These are phyloP conservation scores for Anthostomella pinea DNA, from an alignment of 2,329 filamentous ascomycete species.

Conservation along the genomic window DNA sequence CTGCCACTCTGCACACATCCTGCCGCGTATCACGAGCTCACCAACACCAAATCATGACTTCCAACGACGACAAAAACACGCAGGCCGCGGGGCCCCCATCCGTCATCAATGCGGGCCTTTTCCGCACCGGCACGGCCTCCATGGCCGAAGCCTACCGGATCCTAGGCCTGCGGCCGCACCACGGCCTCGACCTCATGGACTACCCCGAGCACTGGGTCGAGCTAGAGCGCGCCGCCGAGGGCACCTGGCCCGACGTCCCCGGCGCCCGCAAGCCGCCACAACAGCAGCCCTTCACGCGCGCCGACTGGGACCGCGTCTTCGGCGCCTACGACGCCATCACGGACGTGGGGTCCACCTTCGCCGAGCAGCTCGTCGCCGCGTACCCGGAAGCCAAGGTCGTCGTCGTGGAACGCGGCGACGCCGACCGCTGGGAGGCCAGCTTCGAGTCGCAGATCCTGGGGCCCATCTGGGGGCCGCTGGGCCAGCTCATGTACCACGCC, in stretches of 20 bases:
- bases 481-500: constrained; percentile 1
- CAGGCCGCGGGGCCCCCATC: neutral
- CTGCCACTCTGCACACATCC: too few relatives aligned
- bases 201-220: constrained; percentile 5
- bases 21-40: too few relatives aligned
- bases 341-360: constrained; percentile 12
- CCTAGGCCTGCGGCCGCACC: constrained; percentile 6
- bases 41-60: too few relatives aligned
- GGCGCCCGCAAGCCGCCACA: too few relatives aligned
- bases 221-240: constrained; percentile 10
- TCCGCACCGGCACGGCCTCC: constrained; percentile 10
- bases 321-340: constrained; percentile 15
- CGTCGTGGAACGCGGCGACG: constrained; percentile 15
- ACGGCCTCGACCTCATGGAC: constrained; percentile 10
- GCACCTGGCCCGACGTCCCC: constrained; percentile 4
- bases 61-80: too few relatives aligned
- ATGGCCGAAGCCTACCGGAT: constrained; percentile 15
- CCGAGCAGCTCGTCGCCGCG: constrained; percentile 7
- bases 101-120: constrained; percentile 11
- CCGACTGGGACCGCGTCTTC: constrained; percentile 11
- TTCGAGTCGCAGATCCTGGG: constrained; percentile 21
- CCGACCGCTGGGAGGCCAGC: constrained; percentile 15
- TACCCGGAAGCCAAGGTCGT: constrained; percentile 18
- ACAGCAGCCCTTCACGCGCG: constrained; percentile 5
- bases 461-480: constrained; percentile 11